A percentile compares a stretch with the other conserved stretches of the same genome.
phyloP scores from a whole-genome alignment of 352 stramenopile genomes.

The Pythium biforme region DNA sequence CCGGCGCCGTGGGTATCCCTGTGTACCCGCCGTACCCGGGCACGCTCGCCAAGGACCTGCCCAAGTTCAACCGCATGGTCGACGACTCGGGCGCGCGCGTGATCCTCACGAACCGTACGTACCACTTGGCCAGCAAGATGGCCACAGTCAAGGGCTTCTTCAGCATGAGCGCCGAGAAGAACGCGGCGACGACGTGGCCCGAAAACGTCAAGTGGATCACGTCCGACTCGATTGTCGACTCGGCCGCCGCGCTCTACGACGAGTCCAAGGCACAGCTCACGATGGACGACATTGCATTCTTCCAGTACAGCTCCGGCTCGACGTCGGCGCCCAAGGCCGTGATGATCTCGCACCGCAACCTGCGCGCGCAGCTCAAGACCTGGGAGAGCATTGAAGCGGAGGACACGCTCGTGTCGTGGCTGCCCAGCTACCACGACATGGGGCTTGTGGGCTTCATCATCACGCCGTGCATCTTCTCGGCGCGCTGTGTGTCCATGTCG shows the following conservation, averaged over 20 bases:
- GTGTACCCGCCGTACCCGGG: slow-evolving; percentile 78
- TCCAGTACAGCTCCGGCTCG: slow-evolving; percentile 83
- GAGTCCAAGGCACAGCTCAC: slow-evolving; percentile 41
- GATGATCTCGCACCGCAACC: slow-evolving; percentile 83
- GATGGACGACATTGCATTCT: slow-evolving; percentile 71
- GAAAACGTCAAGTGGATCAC: slow-evolving; percentile 69
- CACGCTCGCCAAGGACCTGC: slow-evolving; percentile 71
- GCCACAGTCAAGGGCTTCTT: slow-evolving; percentile 80
- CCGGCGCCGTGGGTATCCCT: slow-evolving; percentile 64
- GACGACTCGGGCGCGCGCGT: slow-evolving; percentile 60
- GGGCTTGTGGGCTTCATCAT: slow-evolving; percentile 84
- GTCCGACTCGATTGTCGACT: slow-evolving; percentile 60
- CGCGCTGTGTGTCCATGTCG: slow-evolving; percentile 77
- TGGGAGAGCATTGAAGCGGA: slow-evolving; percentile 61
- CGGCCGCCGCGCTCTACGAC: slow-evolving; percentile 48
- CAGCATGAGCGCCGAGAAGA: slow-evolving; percentile 48
- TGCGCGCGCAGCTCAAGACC: slow-evolving; percentile 69
- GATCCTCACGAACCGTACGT: slow-evolving; percentile 74
- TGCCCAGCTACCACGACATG: slow-evolving; percentile 86
- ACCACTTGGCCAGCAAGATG: slow-evolving; percentile 79
- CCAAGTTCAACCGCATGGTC: slow-evolving; percentile 78
- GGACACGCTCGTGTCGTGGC: slow-evolving; percentile 77
- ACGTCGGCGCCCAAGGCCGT: slow-evolving; percentile 81
- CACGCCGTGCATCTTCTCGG: slow-evolving; percentile 49
- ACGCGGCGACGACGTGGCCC: slow-evolving; percentile 53